Conservation (phyloP, 73 alveolate species). For the Blepharisma japonicum region DNA sequence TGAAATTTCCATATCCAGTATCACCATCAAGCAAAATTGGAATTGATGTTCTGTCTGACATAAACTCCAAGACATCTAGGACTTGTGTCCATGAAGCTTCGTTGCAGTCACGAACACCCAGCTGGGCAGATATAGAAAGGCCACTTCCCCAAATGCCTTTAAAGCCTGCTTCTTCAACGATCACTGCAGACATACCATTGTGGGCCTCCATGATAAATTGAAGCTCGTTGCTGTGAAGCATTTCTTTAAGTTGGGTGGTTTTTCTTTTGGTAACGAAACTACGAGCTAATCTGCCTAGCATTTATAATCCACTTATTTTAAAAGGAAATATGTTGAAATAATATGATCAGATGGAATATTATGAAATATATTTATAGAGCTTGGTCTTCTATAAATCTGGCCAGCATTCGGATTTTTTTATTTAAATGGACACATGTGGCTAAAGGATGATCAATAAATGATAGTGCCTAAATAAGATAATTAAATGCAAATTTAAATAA, state of each 20-base stretch:
- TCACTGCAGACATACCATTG: constrained; percentile 69
- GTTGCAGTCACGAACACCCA: constrained; percentile 63
- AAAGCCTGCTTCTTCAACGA: constrained; percentile 70
- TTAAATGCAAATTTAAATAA: no score
- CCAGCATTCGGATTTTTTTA: no score
- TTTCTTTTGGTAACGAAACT: constrained; percentile 39
- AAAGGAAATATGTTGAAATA: no score
- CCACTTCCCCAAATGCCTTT: constrained; percentile 68
- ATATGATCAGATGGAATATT: no score
- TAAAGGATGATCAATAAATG: no score
- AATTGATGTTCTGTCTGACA: constrained; percentile 70
- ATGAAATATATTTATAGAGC: no score
- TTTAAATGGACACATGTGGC: no score
- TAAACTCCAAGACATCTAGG: constrained; percentile 57
- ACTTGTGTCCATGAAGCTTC: constrained; percentile 70
- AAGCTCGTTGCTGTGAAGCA: constrained; percentile 38
- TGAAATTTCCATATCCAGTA: constrained; percentile 81
- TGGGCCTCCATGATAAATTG: constrained; percentile 79
- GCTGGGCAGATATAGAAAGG: constrained; percentile 46
- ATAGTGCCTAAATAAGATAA: no score
- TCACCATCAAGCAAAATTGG: constrained; percentile 89
- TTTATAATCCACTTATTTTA: not conserved
- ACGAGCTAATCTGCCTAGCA: not conserved
- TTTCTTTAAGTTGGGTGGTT: constrained; percentile 43
- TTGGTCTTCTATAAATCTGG: no score